Percentiles rank a stretch among this genome's conserved stretches.
Evolutionary conservation across 2,329 filamentous ascomycete genomes (phyloP).

Genomic region (Xylaria sp.): DNA sequence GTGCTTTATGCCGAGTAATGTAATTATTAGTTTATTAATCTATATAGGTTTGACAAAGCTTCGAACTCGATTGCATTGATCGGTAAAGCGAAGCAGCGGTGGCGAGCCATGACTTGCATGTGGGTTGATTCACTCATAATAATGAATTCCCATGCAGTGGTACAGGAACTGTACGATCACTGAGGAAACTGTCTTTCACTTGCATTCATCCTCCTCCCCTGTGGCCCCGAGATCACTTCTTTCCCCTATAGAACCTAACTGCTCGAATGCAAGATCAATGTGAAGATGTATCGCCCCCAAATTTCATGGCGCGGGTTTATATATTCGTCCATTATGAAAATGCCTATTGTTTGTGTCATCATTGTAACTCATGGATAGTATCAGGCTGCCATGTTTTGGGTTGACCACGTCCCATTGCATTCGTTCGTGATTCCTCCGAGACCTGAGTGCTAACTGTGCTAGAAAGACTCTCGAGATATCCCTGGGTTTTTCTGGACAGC

Average conservation of each 20-base stretch:
- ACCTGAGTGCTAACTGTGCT: constrained; percentile 20
- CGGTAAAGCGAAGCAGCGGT: neutral
- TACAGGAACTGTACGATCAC: neutral
- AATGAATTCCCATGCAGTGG: neutral
- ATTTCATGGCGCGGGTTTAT: neutral
- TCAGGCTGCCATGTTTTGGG: constrained; percentile 10
- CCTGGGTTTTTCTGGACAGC: constrained; percentile 20
- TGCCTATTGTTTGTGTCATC: neutral
- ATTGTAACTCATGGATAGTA: constrained; percentile 32
- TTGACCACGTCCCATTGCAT: neutral
- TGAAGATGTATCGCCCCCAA: neutral
- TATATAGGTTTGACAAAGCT: neutral
- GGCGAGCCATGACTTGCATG: neutral
- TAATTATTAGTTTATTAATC: neutral
- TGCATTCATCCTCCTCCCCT: neutral
- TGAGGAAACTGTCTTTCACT: too few species aligned
- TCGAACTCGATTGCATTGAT: neutral
- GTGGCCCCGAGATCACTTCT: neutral
- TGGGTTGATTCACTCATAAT: too few species aligned
- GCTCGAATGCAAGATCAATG: neutral
- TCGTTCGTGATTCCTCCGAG: neutral
- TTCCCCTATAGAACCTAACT: too few species aligned
- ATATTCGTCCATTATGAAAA: neutral
- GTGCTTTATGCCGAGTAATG: neutral
- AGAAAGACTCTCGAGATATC: constrained; percentile 11